Percentiles rank a stretch among this genome's conserved stretches.
phyloP scores from a whole-genome alignment of 768 basidiomycete species.

The Lentinula raphanica region DNA sequence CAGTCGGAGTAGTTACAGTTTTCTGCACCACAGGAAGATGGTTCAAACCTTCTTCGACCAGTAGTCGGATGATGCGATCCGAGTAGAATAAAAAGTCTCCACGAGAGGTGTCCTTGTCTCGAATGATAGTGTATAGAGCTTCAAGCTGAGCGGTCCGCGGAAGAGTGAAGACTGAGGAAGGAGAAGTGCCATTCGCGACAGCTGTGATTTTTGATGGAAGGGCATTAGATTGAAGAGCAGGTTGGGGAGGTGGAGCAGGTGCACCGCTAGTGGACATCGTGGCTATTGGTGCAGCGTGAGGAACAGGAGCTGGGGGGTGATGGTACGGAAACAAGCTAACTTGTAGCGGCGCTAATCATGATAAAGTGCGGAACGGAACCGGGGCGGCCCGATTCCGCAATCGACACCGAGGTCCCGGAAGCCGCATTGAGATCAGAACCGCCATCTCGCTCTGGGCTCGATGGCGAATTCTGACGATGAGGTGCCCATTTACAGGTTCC shows the following conservation, averaged over 20 bases:
- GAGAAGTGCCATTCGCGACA: constrained; percentile 31
- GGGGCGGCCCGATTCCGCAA: background rate
- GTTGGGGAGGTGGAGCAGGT: constrained; percentile 3
- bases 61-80: constrained; percentile 81
- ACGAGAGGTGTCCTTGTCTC: constrained; percentile 79
- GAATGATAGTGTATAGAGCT: constrained; percentile 91
- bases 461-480: constrained; percentile 1
- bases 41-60: constrained; percentile 86
- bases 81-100: constrained; percentile 97
- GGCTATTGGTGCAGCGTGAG: background rate
- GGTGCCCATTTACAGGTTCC: constrained; percentile 3
- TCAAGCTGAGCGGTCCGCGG: constrained; percentile 91
- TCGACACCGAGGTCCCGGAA: background rate
- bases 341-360: background rate
- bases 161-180: constrained; percentile 83
- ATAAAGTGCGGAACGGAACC: background rate
- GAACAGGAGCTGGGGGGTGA: background rate
- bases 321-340: background rate
- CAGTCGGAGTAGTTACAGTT: constrained; percentile 79
- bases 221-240: constrained; percentile 1
- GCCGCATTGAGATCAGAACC: background rate
- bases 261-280: background rate
- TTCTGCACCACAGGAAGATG: constrained; percentile 71
- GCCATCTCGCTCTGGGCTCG: background rate
- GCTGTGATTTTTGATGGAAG: constrained; percentile 8